Percentiles rank a stretch among this genome's conserved stretches.
Conservation (phyloP, 345 rosid species). For the Pistacia integerrima region DNA sequence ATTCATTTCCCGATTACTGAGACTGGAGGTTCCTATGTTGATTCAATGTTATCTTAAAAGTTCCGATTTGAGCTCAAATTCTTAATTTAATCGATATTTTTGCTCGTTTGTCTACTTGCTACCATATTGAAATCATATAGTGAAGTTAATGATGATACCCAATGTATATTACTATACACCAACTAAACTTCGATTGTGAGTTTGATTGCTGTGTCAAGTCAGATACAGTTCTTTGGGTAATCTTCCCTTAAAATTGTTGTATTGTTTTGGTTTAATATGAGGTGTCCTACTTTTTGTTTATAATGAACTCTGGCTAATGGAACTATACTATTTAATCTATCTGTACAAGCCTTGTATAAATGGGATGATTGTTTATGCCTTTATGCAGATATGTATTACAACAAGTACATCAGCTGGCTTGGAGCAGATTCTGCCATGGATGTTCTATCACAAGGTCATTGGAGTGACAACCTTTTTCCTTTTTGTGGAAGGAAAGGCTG, state of each 20-base stretch:
- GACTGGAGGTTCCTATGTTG: conserved; percentile 2
- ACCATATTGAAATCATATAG: background rate
- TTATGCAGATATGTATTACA: conserved; percentile 70
- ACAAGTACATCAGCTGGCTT: conserved; percentile 95
- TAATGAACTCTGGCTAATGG: background rate
- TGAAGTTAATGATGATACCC: background rate
- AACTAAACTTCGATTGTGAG: background rate
- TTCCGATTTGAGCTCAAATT: background rate
- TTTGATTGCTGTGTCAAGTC: background rate
- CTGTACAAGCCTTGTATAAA: background rate
- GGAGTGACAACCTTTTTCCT: conserved; percentile 91
- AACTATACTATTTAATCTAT: background rate
- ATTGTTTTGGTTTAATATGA: background rate
- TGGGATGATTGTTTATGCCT: conserved; percentile 2
- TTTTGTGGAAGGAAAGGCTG: conserved; percentile 95
- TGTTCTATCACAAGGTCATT: conserved; percentile 92
- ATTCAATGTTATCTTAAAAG: conserved; percentile 4
- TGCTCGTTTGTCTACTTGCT: background rate
- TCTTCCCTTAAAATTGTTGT: background rate
- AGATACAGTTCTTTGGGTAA: background rate
- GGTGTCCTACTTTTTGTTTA: background rate
- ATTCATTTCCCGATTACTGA: background rate
- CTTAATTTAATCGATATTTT: background rate
- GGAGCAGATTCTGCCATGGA: conserved; percentile 96
- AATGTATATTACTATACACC: background rate